Evolutionary conservation across 768 basidiomycete genomes (phyloP), one percentile per base, ranked within the genome.

Genomic region (Coprinellus micaceus): DNA sequence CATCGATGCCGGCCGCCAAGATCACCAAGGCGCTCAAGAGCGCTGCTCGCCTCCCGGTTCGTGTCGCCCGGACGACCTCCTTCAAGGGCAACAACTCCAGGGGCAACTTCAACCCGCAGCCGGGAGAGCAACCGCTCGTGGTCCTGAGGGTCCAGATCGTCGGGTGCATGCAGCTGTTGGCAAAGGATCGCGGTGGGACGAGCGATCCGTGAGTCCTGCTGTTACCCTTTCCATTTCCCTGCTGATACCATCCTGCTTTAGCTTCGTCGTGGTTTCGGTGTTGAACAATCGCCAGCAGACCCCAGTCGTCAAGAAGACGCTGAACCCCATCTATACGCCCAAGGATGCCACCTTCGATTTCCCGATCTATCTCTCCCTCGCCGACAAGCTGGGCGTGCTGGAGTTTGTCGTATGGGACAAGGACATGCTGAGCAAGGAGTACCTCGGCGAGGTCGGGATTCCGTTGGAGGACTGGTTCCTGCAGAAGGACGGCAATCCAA

Each of bases 371-470:
- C 77, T 88, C 17, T 88, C 86, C 15, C 78, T 89, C 25, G 85
- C 86, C 0, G 88, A 89, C 61, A 76, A 77, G 44, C 78, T 91
- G 4, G 88, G 89, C 30, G 83, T 80, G 1, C 63, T 98, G 41
- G 94, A 98, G 70, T 75, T 93, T 30, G 86, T 97, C 12, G 79
- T 94, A 0, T 99, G 96, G 95, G 94, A 95, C 71, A 94, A 88
- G 74, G 95, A 98, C 70, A 75, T 91, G 61, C 68, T 94, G 64
- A 82, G 79, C 64, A 97, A 94, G 73, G 96, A 98, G 44, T 99
- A 97, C 68, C 79, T 99, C 15, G 97, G 97, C 15, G 96, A 99
- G 70, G 81, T 83, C 4, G 81, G 86, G 0, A 61, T 98, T 6
- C 81, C 84, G 0, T 67, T 96, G n/a, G 86, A 86, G 19, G 84